phyloP scores from a whole-genome alignment of 2,329 filamentous ascomycete genomes.

The Fusarium sp. region DNA sequence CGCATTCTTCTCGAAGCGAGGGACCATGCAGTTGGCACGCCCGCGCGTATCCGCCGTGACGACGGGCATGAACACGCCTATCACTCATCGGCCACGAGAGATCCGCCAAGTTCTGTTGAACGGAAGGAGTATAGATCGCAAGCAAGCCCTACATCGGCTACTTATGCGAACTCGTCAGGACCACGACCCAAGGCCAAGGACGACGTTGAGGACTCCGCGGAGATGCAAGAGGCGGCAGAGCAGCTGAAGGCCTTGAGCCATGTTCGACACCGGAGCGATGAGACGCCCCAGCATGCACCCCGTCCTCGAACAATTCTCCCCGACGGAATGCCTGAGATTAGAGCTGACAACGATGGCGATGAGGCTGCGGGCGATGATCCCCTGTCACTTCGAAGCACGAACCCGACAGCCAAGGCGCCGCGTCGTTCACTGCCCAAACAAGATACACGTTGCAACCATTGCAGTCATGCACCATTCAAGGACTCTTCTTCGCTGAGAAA shows the following conservation, averaged over 20 bases:
- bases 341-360: constrained; percentile 53
- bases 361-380: constrained; percentile 45
- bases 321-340: constrained; percentile 51
- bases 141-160: constrained; percentile 42
- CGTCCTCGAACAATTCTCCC: constrained; percentile 55
- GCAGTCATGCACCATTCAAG: constrained; percentile 74
- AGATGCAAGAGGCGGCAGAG: constrained; percentile 77
- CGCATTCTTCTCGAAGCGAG: constrained; percentile 67
- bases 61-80: constrained; percentile 44
- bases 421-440: constrained; percentile 66
- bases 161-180: constrained; percentile 36
- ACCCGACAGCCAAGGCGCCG: constrained; percentile 52
- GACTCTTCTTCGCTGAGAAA: constrained; percentile 75
- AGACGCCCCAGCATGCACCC: constrained; percentile 46
- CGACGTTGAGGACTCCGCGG: constrained; percentile 69
- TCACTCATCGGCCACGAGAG: constrained; percentile 40
- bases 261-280: constrained; percentile 67
- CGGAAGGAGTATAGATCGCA: constrained; percentile 42
- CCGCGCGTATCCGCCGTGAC: constrained; percentile 45
- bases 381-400: constrained; percentile 39
- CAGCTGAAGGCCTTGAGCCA: constrained; percentile 75
- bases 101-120: constrained; percentile 40
- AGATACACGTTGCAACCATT: constrained; percentile 71
- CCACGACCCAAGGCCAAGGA: constrained; percentile 49
- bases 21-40: constrained; percentile 56